Base-by-base conservation (phyloP, 2,329 filamentous ascomycete species). In the Paecilomyces niveus region DNA sequence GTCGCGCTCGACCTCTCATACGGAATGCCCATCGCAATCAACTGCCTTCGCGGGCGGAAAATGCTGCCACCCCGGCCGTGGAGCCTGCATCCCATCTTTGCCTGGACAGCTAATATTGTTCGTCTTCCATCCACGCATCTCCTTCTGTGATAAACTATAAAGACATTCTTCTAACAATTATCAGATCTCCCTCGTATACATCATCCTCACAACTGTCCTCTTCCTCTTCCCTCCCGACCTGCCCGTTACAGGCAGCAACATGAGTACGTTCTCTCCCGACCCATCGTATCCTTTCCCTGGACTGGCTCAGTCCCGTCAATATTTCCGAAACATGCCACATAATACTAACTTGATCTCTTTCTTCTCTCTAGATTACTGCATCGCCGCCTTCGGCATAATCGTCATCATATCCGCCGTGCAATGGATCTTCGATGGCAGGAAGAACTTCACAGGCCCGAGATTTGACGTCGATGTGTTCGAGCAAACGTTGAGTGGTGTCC, bases 1-100 rank as follows among this genome's bases (percentile, higher is more conserved):
- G 87, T 91, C 7, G 83, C 88, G 1, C 79, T 92, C 0, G 85
- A 87, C 6, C 75, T 92, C 4, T 87, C 86, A 2, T 92, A 92
- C 64, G 89, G 83, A 5, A 89, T 92, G 45, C 89, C 89, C 0
- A 83, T 90, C 53, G 78, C 82, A 0, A 85, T 92, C 63, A 89
- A 91, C 64, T 81, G 85, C 58, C 70, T 89, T 1, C 83, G 86
- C 1, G 86, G 88, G 7, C 81, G 88, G 7, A 83, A 78, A 54
- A 85, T 85, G 76, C 74, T 90, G 6, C 88, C 88, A 0, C 78
- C 82, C 1, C 76, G 85, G 49, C 67, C 81, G 0, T 89, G 89
- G 67, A 77, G 78, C 24, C 73, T 89, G 3, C 78, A 83, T 0
- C 76, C 72, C 24, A 68, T 72, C 31, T 58, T 87, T 33, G 86